Base-by-base conservation (phyloP, 768 basidiomycete species). In the Amanita muscaria region DNA sequence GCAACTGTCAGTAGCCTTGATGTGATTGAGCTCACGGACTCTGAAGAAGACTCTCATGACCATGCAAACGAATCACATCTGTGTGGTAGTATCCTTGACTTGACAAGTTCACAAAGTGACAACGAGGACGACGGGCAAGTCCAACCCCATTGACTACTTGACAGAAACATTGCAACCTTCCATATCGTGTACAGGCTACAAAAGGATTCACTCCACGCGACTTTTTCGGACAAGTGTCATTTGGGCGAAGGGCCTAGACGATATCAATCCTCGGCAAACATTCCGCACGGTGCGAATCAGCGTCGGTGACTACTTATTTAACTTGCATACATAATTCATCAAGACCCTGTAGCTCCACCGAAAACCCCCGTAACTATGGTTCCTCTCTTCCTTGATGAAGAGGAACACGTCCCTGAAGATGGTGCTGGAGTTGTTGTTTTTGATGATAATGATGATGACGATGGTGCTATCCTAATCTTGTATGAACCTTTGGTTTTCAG, bases 381-480 rank as follows among this genome's bases (percentile, higher is more conserved):
- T 9, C 45, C 45, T 36, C 37, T 46, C 31, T 46, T 31, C 29
- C 15, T 46, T 46, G 45, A 46, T 32, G 45, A 46, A 31, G 51
- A 54, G 9, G 29, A 30, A 32, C 30, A 42, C 8, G 29, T 21
- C 10, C 29, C 21, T 31, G 14, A 24, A 32, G 22, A 32, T 16
- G 15, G 18, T 7, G 6, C 16, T 3, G 15, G 23, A 32, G 41
- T 22, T 39, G 62, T 61, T 40, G 61, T n/a, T n/a, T n/a, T n/a
- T n/a, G 14, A 24, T 42, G 22, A 32, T 16, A 23, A 16, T 7
- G 6, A 30, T 3, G 15, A 24, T 42, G 41, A 33, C 37, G 62
- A 62, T 40, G 61, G 58, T 27, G 54, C 59, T 32, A 58, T 63
- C 21, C 56, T 67, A 24, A 48, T 62, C 25, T 55, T 65, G 67